Conservation (phyloP, 1,284 basidiomycete genomes). For the Agroathelia rolfsii region DNA sequence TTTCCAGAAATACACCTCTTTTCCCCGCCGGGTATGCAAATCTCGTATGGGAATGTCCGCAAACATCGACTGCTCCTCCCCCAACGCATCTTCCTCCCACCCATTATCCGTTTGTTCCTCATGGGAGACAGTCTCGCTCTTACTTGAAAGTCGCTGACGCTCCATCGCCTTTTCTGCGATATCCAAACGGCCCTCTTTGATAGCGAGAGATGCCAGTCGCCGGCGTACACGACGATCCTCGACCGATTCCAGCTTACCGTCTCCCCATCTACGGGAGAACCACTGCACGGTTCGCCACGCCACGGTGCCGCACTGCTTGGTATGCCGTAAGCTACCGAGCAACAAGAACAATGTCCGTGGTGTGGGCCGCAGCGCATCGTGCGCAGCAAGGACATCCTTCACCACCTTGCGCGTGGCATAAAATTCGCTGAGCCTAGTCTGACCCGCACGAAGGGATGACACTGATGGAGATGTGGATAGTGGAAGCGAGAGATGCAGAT, state of each 20-base stretch:
- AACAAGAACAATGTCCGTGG: constrained; percentile 54
- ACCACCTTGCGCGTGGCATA: constrained; percentile 26
- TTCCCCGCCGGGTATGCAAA: too few relatives aligned
- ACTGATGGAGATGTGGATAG: too few relatives aligned
- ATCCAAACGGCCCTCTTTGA: constrained; percentile 49
- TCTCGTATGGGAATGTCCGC: too few relatives aligned
- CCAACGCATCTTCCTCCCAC: too few relatives aligned
- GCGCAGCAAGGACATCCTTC: constrained; percentile 32
- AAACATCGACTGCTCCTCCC: too few relatives aligned
- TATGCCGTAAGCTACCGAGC: constrained; percentile 37
- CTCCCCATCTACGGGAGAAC: constrained; percentile 49
- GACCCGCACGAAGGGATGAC: too few relatives aligned
- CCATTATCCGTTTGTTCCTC: too few relatives aligned
- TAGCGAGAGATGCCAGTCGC: constrained; percentile 42
- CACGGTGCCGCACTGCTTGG: constrained; percentile 39
- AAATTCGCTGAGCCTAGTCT: too few relatives aligned
- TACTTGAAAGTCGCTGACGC: constrained; percentile 17
- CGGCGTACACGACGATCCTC: constrained; percentile 49
- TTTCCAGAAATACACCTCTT: too few relatives aligned
- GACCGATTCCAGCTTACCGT: too few relatives aligned
- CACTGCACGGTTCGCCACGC: constrained; percentile 32
- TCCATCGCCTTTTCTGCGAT: constrained; percentile 31
- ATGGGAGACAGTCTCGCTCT: too few relatives aligned
- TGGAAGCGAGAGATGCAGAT: constrained; percentile 33
- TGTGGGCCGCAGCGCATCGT: constrained; percentile 42